phyloP scores from a whole-genome alignment of 2,329 filamentous ascomycete genomes.

The Sclerotiophoma versabilis region DNA sequence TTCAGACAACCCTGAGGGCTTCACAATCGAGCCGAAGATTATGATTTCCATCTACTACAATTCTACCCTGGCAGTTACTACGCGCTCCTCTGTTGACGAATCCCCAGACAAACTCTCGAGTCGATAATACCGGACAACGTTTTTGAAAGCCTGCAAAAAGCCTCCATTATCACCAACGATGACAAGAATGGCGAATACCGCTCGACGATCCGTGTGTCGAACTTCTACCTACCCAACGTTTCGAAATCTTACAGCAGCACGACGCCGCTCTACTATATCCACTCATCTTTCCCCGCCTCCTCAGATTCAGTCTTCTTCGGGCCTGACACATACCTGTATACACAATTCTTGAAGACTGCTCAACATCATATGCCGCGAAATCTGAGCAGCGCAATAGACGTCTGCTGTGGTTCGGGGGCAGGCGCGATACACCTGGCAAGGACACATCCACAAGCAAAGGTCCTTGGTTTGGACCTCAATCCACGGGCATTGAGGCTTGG shows the following conservation, averaged over 20 bases:
- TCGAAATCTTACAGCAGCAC: neutral
- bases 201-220: conserved; percentile 30
- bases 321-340: conserved; percentile 35
- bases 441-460: conserved; percentile 25
- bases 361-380: conserved; percentile 15
- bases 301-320: conserved; percentile 35
- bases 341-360: conserved; percentile 24
- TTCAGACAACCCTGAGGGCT: neutral
- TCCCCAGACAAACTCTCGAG: conserved; percentile 18
- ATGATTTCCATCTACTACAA: neutral
- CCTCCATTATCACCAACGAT: conserved; percentile 12
- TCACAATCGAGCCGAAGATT: neutral
- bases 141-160: conserved; percentile 17
- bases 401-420: conserved; percentile 34
- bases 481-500: conserved; percentile 27
- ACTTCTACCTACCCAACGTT: conserved; percentile 28
- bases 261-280: conserved; percentile 28
- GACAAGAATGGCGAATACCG: conserved; percentile 14
- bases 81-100: neutral
- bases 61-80: neutral
- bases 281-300: conserved; percentile 31
- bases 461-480: conserved; percentile 31
- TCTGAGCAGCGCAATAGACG: conserved; percentile 26
- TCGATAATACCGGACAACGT: conserved; percentile 25
- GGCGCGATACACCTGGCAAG: conserved; percentile 35